Evolutionary conservation across 371 early-diverging fungal species (phyloP).

Genomic region (Synchytrium microbalum): DNA sequence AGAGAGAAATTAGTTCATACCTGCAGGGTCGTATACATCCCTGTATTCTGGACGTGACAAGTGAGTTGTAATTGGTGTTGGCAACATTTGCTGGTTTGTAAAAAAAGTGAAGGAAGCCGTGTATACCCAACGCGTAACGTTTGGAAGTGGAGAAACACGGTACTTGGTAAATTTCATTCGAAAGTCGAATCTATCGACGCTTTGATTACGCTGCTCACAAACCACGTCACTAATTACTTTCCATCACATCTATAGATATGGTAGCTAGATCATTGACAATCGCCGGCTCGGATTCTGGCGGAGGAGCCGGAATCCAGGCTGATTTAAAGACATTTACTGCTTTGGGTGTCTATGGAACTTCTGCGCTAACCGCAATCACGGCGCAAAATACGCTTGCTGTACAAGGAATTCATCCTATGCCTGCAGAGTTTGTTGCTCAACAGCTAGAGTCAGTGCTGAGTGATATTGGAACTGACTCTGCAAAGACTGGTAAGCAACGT

Average conservation of each 20-base stretch:
- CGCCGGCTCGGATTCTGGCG: slow-evolving; percentile 45
- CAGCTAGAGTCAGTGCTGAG: slow-evolving; percentile 63
- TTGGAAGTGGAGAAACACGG: too few species aligned
- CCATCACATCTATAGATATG: too few species aligned
- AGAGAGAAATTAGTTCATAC: slow-evolving; percentile 27
- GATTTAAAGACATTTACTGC: slow-evolving; percentile 80
- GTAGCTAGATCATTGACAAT: slow-evolving; percentile 33
- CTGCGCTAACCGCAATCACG: slow-evolving; percentile 68
- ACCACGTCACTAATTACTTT: too few species aligned
- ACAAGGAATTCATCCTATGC: slow-evolving; percentile 54
- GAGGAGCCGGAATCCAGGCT: slow-evolving; percentile 70
- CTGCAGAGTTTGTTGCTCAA: slow-evolving; percentile 55
- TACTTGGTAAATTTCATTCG: too few species aligned
- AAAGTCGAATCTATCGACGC: too few species aligned
- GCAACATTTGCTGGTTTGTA: too few species aligned
- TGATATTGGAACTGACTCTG: slow-evolving; percentile 70
- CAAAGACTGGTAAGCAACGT: slow-evolving; percentile 61
- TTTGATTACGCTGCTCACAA: too few species aligned
- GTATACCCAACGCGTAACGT: too few species aligned
- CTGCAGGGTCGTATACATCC: slow-evolving; percentile 82
- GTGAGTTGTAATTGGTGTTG: not conserved
- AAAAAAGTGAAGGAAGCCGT: too few species aligned
- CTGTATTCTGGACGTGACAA: slow-evolving; percentile 23
- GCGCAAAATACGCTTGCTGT: slow-evolving; percentile 79
- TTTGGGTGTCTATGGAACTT: slow-evolving; percentile 61